A percentile compares a stretch with the other conserved stretches of the same genome.
Evolutionary conservation across 345 rosid species (phyloP).

Genomic region (Dipteronia sinensis): DNA sequence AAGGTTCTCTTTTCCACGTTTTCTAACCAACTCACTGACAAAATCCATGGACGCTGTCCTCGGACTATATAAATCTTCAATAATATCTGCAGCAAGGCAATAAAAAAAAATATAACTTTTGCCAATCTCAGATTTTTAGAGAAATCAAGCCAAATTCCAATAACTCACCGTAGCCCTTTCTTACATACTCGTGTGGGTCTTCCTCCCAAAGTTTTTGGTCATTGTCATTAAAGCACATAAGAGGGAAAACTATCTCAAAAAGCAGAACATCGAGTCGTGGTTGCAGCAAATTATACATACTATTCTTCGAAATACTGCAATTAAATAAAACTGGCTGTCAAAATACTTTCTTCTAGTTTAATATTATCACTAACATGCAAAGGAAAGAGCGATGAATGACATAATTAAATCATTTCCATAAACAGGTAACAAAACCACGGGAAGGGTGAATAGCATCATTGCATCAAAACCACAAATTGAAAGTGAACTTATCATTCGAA

Average conservation of each 20-base stretch:
- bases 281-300: constrained; percentile 82
- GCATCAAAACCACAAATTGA: not conserved
- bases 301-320: constrained; percentile 81
- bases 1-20: constrained; percentile 93
- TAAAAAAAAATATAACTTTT: constrained; percentile 19
- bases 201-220: constrained; percentile 99
- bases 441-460: not conserved
- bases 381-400: not conserved
- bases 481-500: not conserved
- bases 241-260: constrained; percentile 96
- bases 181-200: constrained; percentile 99
- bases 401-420: not conserved
- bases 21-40: constrained; percentile 93
- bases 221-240: constrained; percentile 94
- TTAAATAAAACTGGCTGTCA: not conserved
- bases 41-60: constrained; percentile 98
- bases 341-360: not conserved
- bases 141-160: constrained; percentile 3
- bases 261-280: constrained; percentile 88
- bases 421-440: not conserved
- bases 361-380: not conserved
- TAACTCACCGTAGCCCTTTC: constrained; percentile 98
- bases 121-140: constrained; percentile 3
- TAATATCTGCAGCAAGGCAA: constrained; percentile 69
- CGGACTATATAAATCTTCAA: constrained; percentile 98